phyloP scores from a whole-genome alignment of 2,329 filamentous ascomycete species.

The Pezicula neosporulosa region DNA sequence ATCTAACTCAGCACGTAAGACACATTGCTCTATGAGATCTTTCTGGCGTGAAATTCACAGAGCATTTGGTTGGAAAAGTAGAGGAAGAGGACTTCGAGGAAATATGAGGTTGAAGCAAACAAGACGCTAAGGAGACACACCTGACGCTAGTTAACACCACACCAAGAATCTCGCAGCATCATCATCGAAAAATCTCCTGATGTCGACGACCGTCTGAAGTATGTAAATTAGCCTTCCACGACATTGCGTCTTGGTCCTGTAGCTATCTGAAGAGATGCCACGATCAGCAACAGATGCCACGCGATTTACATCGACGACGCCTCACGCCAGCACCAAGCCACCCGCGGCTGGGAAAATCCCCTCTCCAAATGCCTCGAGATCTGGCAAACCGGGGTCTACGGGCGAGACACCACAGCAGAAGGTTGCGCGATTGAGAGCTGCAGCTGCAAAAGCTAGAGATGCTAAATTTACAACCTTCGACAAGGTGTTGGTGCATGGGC shows the following conservation, averaged over 20 bases:
- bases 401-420: slow-evolving; percentile 33
- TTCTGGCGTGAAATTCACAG: neutral
- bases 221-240: slow-evolving; percentile 9
- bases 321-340: slow-evolving; percentile 66
- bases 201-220: slow-evolving; percentile 9
- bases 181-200: slow-evolving; percentile 20
- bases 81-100: neutral
- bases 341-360: slow-evolving; percentile 28
- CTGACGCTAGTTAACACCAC: neutral
- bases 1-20: no score
- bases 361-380: slow-evolving; percentile 9
- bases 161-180: slow-evolving; percentile 6
- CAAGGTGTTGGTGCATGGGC: slow-evolving; percentile 24
- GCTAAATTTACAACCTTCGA: slow-evolving; percentile 28
- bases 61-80: neutral
- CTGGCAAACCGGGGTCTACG: slow-evolving; percentile 14
- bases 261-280: slow-evolving; percentile 35
- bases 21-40: no score
- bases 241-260: neutral
- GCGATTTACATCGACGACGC: slow-evolving; percentile 68
- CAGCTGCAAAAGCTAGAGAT: slow-evolving; percentile 28
- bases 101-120: neutral
- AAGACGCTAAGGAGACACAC: neutral
- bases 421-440: slow-evolving; percentile 29
- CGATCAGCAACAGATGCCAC: slow-evolving; percentile 78